Base-by-base conservation (phyloP, 129 eudicot species). In the Centella asiatica region DNA sequence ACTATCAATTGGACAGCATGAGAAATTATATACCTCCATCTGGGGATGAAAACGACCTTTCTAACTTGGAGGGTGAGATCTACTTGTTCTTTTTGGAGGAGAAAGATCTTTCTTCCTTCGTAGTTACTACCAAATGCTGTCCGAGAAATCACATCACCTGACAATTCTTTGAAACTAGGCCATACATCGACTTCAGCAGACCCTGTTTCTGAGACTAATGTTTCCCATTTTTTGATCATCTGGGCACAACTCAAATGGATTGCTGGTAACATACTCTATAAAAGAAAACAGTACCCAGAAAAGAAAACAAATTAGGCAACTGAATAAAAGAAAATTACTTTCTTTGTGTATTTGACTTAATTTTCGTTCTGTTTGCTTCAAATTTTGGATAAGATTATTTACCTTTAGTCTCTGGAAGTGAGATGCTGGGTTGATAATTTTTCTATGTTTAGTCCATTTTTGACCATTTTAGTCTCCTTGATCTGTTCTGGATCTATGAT, bases 401-500 rank as follows among this genome's bases (percentile, higher is more conserved):
- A 84, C 79, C 87, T 72, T 72, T 32, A 80, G 48, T 48, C 74
- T 80, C 37, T 77, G 79, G 31, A 67, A 32, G 69, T 75, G 81
- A 34, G 81, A 85, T 18, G 86, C 83, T 8, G 81, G 84, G 45
- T 74, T 80, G 40, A 77, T 64, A 31, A 80, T 44, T 44, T 74
- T 79, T 57, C 81, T 76, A 57, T 84, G 83, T 47, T 68, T 80
- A 5, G 55, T 59, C 84, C 81, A 76, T 78, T 72, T 78, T 10
- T 69, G 69, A 33, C 59, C 78, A 46, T 57, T 15, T 78, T 12
- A 36, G 78, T 70, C 53, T 80, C 93, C 70, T 68, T 80, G 5
- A 84, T 64, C 36, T 74, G 70, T 46, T 77, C 84, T 8, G 93
- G 93, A 22, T 84, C 82, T 32, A 34, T 61, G 23, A 85, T 29